phyloP scores from a whole-genome alignment of 345 rosid genomes.

The Euphorbia pulcherrima region DNA sequence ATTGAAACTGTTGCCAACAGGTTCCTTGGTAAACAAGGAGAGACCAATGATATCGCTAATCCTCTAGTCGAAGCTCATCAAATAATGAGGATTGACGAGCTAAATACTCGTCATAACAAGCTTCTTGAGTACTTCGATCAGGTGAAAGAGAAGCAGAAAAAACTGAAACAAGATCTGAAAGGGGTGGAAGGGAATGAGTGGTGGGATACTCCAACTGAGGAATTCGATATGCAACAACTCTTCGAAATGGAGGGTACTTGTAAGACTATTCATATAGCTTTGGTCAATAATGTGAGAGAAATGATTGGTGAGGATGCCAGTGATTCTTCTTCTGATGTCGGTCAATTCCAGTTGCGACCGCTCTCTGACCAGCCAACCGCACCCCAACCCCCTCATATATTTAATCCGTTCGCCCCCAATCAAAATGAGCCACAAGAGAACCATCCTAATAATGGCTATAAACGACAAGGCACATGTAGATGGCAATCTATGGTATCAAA shows the following conservation, averaged over 20 bases:
- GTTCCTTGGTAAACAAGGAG: not conserved
- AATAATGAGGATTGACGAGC: not conserved
- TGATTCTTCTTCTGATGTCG: too few species aligned
- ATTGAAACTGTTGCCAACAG: conserved; percentile 11
- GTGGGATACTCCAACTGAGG: conserved; percentile 7
- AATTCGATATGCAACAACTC: not conserved
- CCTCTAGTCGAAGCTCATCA: not conserved
- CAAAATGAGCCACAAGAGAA: too few species aligned
- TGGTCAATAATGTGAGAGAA: not conserved
- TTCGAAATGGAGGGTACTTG: not conserved
- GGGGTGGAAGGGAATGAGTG: not conserved
- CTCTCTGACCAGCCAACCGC: too few species aligned
- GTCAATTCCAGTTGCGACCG: too few species aligned
- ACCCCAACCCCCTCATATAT: too few species aligned
- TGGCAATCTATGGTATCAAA: too few species aligned
- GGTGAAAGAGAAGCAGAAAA: not conserved
- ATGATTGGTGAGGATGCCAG: too few species aligned
- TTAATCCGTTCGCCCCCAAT: too few species aligned
- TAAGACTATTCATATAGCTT: not conserved
- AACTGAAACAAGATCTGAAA: not conserved
- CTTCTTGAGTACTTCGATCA: not conserved
- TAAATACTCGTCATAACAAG: not conserved
- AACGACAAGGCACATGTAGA: too few species aligned
- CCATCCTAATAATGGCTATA: too few species aligned
- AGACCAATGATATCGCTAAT: not conserved